Conservation (phyloP, 108 stramenopile species). For the Skeletonema menzelii region DNA sequence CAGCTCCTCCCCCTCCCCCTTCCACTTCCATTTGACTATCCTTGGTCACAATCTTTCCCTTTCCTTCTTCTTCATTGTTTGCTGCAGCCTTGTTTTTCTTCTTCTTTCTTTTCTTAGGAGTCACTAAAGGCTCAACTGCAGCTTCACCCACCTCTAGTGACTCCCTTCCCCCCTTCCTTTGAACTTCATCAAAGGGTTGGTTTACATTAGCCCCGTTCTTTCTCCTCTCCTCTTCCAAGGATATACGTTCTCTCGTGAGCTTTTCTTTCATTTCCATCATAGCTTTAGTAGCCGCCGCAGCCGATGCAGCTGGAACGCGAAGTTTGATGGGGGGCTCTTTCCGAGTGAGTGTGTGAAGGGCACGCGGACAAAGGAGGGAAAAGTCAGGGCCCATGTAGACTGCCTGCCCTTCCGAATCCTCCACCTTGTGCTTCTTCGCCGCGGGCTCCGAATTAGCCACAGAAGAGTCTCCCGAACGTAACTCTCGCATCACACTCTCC, state of each 20-base stretch:
- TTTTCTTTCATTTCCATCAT: slow-evolving; percentile 68
- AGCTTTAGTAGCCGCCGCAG: slow-evolving; percentile 76
- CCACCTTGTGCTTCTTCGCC: slow-evolving; percentile 12
- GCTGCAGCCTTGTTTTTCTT: slow-evolving; percentile 45
- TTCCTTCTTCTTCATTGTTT: slow-evolving; percentile 36
- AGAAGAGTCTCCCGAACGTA: slow-evolving; percentile 5
- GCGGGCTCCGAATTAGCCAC: neutral
- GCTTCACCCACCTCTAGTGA: slow-evolving; percentile 19
- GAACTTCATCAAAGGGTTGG: slow-evolving; percentile 6
- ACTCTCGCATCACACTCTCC: slow-evolving; percentile 66
- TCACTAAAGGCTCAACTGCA: slow-evolving; percentile 8
- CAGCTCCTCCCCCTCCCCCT: slow-evolving; percentile 32
- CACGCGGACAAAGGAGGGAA: slow-evolving; percentile 70
- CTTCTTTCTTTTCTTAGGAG: slow-evolving; percentile 49
- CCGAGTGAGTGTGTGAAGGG: slow-evolving; percentile 68
- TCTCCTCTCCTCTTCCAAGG: slow-evolving; percentile 9
- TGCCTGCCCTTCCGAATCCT: slow-evolving; percentile 3
- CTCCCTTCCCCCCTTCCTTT: slow-evolving; percentile 18
- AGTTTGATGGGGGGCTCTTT: slow-evolving; percentile 79
- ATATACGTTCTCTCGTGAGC: slow-evolving; percentile 25
- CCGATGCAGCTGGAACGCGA: slow-evolving; percentile 79
- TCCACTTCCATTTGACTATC: slow-evolving; percentile 18
- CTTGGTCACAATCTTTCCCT: slow-evolving; percentile 25
- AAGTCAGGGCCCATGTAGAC: slow-evolving; percentile 50
- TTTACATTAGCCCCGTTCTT: slow-evolving; percentile 15